Evolutionary conservation across 495 filamentous ascomycete species (phyloP), one percentile per base, ranked within the genome.

Genomic region (Daldinia decipiens): DNA sequence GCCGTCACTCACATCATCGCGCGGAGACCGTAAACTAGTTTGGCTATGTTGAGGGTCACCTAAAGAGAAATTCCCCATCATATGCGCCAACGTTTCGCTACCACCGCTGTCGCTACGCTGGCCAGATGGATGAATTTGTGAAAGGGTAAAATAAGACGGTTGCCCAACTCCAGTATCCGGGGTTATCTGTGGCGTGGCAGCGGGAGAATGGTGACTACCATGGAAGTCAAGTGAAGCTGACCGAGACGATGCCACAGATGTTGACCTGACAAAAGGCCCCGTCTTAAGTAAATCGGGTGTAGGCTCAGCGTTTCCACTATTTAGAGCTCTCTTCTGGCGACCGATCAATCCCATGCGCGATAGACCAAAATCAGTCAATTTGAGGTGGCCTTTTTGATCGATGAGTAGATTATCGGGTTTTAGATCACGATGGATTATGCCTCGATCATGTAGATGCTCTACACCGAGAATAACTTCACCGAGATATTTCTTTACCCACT

Each of bases 401-500:
- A 99, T 99, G 60, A 99, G 85, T 36, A 99, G 86, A 78, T 99
- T 99, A 76, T 99, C 95, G 7, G 95, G 95, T 79, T 99, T 99
- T 68, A 99, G 82, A 77, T 99, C 95, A 59, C 95, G 91, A 80
- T 99, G 95, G 34, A 98, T 92, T 77, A 99, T 98, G 53, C 93
- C 93, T 53, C 95, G 88, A 77, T 89, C 91, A 79, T 99, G 95
- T 43, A 99, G 84, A 85, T 99, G 93, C 78, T 98, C 93, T 43
- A 99, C 91, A 12, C 95, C 95, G 32, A 98, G 87, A 61, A 99
- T 90, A 36, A 99, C 95, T 81, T 99, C 95, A 13, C 91, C 95
- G 51, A 98, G 86, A 79, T 99, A 99, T 76, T 95, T 97, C 80
- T 94, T 96, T 7, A 92, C 92, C 95, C 96, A 98, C 71, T 98